Percentiles rank a stretch among this genome's conserved stretches.
Conservation (phyloP, 176 grass and related monocot genomes). For the Aegilops longissima region DNA sequence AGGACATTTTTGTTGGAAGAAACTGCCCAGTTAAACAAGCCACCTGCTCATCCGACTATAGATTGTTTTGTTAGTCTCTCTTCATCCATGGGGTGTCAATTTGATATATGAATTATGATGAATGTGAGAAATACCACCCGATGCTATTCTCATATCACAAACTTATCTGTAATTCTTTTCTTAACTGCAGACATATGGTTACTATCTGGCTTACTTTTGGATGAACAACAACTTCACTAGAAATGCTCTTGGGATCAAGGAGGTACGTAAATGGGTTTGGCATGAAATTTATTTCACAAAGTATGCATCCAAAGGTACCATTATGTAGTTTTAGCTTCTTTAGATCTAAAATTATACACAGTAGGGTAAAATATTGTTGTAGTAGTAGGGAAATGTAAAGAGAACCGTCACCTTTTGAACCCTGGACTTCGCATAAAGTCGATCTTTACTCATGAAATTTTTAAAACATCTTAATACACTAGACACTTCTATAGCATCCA, state of each 20-base stretch:
- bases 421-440: neutral
- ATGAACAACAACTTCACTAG: slow-evolving; percentile 30
- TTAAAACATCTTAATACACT: neutral
- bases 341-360: neutral
- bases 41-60: neutral
- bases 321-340: neutral
- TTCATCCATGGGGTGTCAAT: neutral
- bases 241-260: slow-evolving; percentile 39
- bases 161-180: neutral
- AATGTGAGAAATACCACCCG: neutral
- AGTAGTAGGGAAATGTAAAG: neutral
- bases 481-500: neutral
- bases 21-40: neutral
- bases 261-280: neutral
- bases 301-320: neutral
- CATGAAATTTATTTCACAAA: neutral
- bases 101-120: neutral
- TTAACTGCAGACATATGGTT: slow-evolving; percentile 18
- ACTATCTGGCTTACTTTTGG: slow-evolving; percentile 36
- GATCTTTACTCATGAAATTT: neutral
- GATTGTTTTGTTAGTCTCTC: slow-evolving; percentile 8
- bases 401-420: neutral
- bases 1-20: slow-evolving; percentile 9
- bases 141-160: neutral
- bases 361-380: neutral